Percentiles rank a stretch among this genome's conserved stretches.
phyloP scores from a whole-genome alignment of 768 basidiomycete species.

The Phallus indusiatus region DNA sequence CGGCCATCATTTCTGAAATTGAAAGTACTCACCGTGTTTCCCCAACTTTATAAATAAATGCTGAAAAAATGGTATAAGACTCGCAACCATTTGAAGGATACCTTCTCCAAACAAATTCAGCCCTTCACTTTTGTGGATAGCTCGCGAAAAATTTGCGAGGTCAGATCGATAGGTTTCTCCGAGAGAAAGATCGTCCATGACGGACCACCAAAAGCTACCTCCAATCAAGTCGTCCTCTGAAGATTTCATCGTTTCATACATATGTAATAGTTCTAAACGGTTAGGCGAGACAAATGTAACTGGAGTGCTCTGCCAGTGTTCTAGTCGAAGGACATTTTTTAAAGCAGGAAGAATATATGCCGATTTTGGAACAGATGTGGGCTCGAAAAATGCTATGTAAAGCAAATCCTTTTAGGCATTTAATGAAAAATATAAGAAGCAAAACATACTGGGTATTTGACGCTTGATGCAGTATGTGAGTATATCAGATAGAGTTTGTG shows the following conservation, averaged over 20 bases:
- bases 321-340: constrained; percentile 26
- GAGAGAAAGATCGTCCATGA: constrained; percentile 55
- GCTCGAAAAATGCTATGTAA: constrained; percentile 74
- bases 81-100: constrained; percentile 68
- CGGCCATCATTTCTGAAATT: background rate
- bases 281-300: constrained; percentile 81
- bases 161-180: constrained; percentile 57
- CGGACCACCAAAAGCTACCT: constrained; percentile 53
- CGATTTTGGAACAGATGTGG: constrained; percentile 84
- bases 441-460: constrained; percentile 42
- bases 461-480: constrained; percentile 40
- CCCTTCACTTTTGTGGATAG: constrained; percentile 27
- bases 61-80: constrained; percentile 77
- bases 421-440: constrained; percentile 2
- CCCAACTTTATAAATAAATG: constrained; percentile 85
- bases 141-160: constrained; percentile 48
- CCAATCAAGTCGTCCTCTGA: constrained; percentile 35
- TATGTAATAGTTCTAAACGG: constrained; percentile 58
- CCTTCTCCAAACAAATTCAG: constrained; percentile 62
- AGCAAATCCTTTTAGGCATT: constrained; percentile 6
- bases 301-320: constrained; percentile 31
- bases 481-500: constrained; percentile 40
- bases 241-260: constrained; percentile 4
- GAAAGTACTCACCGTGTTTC: constrained; percentile 26
- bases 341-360: constrained; percentile 54